Evolutionary conservation across 495 filamentous ascomycete species (phyloP).

Genomic region (Astrothelium macrocarpum): DNA sequence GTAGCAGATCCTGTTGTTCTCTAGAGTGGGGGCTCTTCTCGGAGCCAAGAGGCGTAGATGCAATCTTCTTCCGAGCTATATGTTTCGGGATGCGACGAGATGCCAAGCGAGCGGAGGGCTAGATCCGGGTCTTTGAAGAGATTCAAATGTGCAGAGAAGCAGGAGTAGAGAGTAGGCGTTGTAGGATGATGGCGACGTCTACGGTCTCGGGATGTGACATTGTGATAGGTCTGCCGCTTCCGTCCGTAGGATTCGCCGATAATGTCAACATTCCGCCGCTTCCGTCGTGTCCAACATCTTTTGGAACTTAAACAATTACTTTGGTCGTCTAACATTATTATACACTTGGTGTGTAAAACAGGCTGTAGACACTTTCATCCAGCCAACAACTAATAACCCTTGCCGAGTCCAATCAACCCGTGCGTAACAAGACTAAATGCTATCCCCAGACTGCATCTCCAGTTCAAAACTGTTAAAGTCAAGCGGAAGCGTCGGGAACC

Average conservation of each 20-base stretch:
- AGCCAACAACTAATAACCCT: too few species aligned
- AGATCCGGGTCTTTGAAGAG: background rate
- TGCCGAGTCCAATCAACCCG: too few species aligned
- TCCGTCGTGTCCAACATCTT: too few species aligned
- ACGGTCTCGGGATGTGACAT: background rate
- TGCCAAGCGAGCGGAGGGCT: background rate
- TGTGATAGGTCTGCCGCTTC: background rate
- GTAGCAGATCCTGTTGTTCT: background rate
- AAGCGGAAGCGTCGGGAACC: too few species aligned
- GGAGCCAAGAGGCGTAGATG: too few species aligned
- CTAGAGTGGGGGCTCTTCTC: background rate
- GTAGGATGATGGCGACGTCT: slow-evolving; percentile 4
- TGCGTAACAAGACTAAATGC: too few species aligned
- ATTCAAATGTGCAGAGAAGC: background rate
- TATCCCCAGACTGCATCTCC: too few species aligned
- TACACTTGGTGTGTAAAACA: too few species aligned
- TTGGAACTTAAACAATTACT: too few species aligned
- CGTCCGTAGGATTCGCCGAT: background rate
- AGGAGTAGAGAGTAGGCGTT: background rate
- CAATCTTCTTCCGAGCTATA: background rate
- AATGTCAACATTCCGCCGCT: background rate
- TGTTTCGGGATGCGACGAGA: background rate
- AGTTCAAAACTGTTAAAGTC: too few species aligned
- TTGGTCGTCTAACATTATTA: too few species aligned
- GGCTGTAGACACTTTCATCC: too few species aligned